Evolutionary conservation across 2,329 filamentous ascomycete species (phyloP).

Genomic region (Colletotrichum lupini): DNA sequence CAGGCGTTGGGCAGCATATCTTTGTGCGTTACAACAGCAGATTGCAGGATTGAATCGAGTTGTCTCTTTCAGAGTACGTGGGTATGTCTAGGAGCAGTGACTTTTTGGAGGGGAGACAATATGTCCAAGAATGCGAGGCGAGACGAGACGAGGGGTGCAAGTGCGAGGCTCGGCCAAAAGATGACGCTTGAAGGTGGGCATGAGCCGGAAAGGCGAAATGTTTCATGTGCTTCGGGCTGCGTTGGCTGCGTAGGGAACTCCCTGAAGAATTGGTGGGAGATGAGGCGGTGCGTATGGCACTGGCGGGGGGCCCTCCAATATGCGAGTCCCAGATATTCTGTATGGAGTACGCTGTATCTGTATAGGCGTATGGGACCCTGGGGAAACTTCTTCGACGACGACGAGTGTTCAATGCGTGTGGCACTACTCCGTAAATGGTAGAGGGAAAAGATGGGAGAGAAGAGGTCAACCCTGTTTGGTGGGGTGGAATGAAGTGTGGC

Average conservation of each 20-base stretch:
- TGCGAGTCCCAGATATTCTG: background rate
- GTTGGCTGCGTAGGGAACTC: background rate
- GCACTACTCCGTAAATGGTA: too few species aligned
- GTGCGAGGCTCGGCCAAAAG: constrained; percentile 6
- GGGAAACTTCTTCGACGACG: constrained; percentile 4
- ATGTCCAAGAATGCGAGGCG: background rate
- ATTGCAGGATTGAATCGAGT: background rate
- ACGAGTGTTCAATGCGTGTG: background rate
- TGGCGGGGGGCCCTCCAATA: background rate
- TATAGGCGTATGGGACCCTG: background rate
- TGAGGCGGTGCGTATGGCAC: constrained; percentile 7
- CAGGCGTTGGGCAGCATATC: constrained; percentile 20
- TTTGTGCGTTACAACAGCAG: background rate
- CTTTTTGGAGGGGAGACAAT: background rate
- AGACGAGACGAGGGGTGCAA: background rate
- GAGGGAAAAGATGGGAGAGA: background rate
- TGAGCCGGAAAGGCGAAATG: constrained; percentile 1
- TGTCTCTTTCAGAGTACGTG: background rate
- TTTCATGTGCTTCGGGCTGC: constrained; percentile 30
- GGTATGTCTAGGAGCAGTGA: background rate
- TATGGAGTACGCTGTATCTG: background rate
- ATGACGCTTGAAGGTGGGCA: constrained; percentile 16
- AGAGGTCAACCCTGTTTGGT: background rate
- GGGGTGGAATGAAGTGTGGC: constrained; percentile 2
- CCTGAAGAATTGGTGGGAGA: constrained; percentile 19